phyloP scores from a whole-genome alignment of 2,329 filamentous ascomycete genomes.

The Aschersonia sp. region DNA sequence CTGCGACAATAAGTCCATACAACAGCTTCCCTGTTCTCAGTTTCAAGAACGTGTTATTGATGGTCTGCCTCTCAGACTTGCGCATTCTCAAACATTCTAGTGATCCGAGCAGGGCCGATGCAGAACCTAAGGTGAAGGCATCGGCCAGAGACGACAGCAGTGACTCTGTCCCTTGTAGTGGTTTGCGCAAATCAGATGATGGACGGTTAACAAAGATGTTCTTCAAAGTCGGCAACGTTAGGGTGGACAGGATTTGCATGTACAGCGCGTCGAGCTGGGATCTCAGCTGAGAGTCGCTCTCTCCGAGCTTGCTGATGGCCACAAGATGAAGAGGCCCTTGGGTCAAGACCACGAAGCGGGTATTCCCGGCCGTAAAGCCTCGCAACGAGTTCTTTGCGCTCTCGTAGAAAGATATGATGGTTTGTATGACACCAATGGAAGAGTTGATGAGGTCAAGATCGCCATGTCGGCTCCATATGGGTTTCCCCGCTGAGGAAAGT shows the following conservation, averaged over 20 bases:
- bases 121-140: constrained; percentile 84
- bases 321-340: constrained; percentile 85
- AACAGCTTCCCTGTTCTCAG: constrained; percentile 63
- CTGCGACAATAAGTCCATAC: constrained; percentile 87
- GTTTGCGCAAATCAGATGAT: constrained; percentile 83
- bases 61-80: constrained; percentile 71
- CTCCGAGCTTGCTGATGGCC: constrained; percentile 80
- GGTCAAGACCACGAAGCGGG: constrained; percentile 73
- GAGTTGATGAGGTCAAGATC: constrained; percentile 80
- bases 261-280: constrained; percentile 86
- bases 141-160: constrained; percentile 85
- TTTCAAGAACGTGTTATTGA: constrained; percentile 79
- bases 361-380: constrained; percentile 74
- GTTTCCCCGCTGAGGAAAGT: constrained; percentile 88
- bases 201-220: constrained; percentile 81
- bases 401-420: constrained; percentile 94
- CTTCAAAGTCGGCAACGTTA: constrained; percentile 76
- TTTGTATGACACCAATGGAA: constrained; percentile 90
- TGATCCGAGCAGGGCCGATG: constrained; percentile 74
- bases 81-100: constrained; percentile 86
- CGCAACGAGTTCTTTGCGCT: constrained; percentile 61
- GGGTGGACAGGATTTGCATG: constrained; percentile 93
- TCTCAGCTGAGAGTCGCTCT: constrained; percentile 78
- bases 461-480: constrained; percentile 91
- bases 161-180: constrained; percentile 80